Conservation (phyloP, 352 stramenopile genomes). For the Phytophthora capsici region DNA sequence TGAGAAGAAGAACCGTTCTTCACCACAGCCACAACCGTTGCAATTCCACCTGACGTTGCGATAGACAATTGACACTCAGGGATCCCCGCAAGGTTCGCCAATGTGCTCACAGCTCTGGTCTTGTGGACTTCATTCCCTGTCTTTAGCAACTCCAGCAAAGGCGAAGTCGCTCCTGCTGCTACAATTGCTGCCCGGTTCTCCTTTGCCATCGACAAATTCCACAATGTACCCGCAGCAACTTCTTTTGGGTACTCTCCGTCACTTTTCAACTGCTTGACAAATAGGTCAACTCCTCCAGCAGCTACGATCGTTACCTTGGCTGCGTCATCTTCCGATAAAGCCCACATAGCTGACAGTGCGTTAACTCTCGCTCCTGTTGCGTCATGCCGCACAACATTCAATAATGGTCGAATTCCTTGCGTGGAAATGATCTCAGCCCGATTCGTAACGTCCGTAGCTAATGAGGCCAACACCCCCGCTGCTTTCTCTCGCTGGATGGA, state of each 20-base stretch:
- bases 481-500: constrained; percentile 18
- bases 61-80: constrained; percentile 2
- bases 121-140: constrained; percentile 5
- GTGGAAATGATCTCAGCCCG: background rate
- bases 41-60: constrained; percentile 4
- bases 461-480: constrained; percentile 15
- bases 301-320: background rate
- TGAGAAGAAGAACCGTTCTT: background rate
- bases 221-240: constrained; percentile 2
- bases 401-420: constrained; percentile 2
- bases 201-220: constrained; percentile 17
- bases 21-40: constrained; percentile 6
- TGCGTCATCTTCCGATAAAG: constrained; percentile 7
- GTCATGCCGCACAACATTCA: constrained; percentile 4
- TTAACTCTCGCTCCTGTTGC: constrained; percentile 6
- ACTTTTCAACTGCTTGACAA: constrained; percentile 5
- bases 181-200: constrained; percentile 14
- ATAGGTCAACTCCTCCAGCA: constrained; percentile 1
- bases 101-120: background rate
- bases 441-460: constrained; percentile 13
- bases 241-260: constrained; percentile 13
- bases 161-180: constrained; percentile 2
- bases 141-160: background rate
- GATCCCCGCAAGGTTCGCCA: constrained; percentile 4
- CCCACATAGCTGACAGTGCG: constrained; percentile 6